A percentile compares a stretch with the other conserved stretches of the same genome.
Conservation (phyloP, 805 yeast species). For the Wickerhamomyces hampshirensis region DNA sequence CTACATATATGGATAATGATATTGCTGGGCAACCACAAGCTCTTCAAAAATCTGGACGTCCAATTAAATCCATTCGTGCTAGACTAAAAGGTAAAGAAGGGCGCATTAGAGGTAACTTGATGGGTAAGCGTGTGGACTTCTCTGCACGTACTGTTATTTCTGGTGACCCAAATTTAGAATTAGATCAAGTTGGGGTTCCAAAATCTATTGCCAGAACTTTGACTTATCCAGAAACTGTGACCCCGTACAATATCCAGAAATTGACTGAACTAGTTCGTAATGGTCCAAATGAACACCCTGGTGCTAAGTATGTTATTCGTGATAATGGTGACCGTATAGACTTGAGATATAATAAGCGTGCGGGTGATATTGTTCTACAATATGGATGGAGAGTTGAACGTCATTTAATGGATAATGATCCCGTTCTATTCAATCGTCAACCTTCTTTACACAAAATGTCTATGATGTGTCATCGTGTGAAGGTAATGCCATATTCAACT, state of each 20-base stretch:
- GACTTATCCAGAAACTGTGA: slow-evolving; percentile 95
- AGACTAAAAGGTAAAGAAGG: slow-evolving; percentile 99
- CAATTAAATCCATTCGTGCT: slow-evolving; percentile 97
- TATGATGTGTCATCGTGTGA: slow-evolving; percentile 99
- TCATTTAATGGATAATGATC: slow-evolving; percentile 95
- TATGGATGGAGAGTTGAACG: slow-evolving; percentile 99
- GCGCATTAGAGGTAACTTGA: slow-evolving; percentile 94
- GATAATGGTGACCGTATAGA: slow-evolving; percentile 99
- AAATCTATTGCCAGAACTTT: slow-evolving; percentile 92
- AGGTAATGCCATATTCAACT: slow-evolving; percentile 98
- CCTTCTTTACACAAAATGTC: slow-evolving; percentile 99
- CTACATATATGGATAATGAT: slow-evolving; percentile 99
- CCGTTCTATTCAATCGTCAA: slow-evolving; percentile 97
- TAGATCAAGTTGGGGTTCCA: slow-evolving; percentile 99
- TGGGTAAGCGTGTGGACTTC: slow-evolving; percentile 99
- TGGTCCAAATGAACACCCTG: slow-evolving; percentile 99
- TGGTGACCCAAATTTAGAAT: slow-evolving; percentile 96
- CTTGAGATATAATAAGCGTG: slow-evolving; percentile 92
- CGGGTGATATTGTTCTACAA: slow-evolving; percentile 96
- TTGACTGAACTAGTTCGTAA: slow-evolving; percentile 91
- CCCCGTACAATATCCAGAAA: slow-evolving; percentile 94
- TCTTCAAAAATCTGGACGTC: slow-evolving; percentile 96
- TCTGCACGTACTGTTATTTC: slow-evolving; percentile 99
- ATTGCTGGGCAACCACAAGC: slow-evolving; percentile 99
- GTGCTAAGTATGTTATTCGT: slow-evolving; percentile 97